Base-by-base conservation (phyloP, 2,329 filamentous ascomycete genomes). In the Coniochaeta sp. region DNA sequence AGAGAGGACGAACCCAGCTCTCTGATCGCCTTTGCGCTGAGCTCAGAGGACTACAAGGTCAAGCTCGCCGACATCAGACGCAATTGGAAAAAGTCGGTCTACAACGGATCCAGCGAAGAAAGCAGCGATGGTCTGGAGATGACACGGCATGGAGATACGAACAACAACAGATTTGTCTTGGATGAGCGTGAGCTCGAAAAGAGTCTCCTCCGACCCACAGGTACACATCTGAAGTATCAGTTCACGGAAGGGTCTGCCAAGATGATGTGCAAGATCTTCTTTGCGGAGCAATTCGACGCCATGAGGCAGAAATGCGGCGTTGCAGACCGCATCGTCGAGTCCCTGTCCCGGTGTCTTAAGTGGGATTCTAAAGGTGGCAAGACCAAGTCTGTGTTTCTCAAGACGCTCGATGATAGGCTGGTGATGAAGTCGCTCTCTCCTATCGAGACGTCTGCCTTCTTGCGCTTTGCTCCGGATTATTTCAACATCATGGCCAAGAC, bases 321-420 rank as follows among this genome's bases (percentile, higher is more conserved):
- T 9, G 88, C 91, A 1, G 93, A 98, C 70, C 89, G 95, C 38
- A 96, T 99, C 65, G 87, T 98, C 28, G 95, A 99, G 71, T 97
- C 93, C 1, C 79, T 99, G 24, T 98, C 95, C 8, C 87, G 95
- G 22, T 99, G 96, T 74, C 83, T 96, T 22, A 97, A 98, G 73
- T 99, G 93, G 90, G 95, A 99, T 74, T 96, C 91, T 3, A 96
- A 96, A 71, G 96, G 95, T 26, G 95, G 95, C 65, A 99, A 99
- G 76, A 97, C 93, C 1, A 97, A 97, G 71, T 97, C 93, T 0
- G 88, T 99, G 5, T 99, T 99, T 73, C 78, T 99, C 64, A 99
- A 98, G 76, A 99, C 95, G 0, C 80, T 97, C 24, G 95, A 99
- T 73, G 93, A 97, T 69, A 88, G 95, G 38, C 88, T 99, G 63